These are phyloP conservation scores for Sugiyamaella grinbergsii DNA, from an alignment of 1,139 yeast species.

Conservation along the genomic window DNA sequence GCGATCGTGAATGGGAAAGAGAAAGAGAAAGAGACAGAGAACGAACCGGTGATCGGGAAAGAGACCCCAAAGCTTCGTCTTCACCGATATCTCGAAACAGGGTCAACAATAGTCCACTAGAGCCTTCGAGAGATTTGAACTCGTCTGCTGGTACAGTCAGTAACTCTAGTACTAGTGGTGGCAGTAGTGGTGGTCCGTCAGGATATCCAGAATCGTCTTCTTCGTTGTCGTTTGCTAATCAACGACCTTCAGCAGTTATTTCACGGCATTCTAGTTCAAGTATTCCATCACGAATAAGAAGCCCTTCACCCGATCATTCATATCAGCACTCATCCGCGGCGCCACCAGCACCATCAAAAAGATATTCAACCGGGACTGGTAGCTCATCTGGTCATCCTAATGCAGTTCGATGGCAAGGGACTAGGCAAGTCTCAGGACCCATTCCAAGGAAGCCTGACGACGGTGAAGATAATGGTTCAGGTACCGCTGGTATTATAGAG, in stretches of 20 bases:
- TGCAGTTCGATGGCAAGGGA: slow-evolving; percentile 13
- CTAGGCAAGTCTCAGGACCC: slow-evolving; percentile 9
- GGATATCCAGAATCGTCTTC: slow-evolving; percentile 18
- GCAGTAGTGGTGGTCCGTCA: neutral
- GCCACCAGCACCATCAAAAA: neutral
- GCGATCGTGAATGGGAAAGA: slow-evolving; percentile 6
- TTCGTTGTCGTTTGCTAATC: slow-evolving; percentile 5
- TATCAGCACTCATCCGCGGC: slow-evolving; percentile 2
- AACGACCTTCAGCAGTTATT: slow-evolving; percentile 5
- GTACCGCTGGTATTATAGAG: neutral
- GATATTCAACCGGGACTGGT: slow-evolving; percentile 9
- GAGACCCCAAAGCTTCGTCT: slow-evolving; percentile 21
- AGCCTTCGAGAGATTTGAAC: neutral
- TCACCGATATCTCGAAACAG: neutral
- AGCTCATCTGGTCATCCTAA: neutral
- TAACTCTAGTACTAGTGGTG: neutral
- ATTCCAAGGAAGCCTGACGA: slow-evolving; percentile 1
- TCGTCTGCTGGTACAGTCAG: neutral
- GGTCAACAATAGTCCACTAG: neutral
- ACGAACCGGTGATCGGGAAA: slow-evolving; percentile 22
- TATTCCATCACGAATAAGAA: slow-evolving; percentile 8
- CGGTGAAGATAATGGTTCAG: slow-evolving; percentile 1
- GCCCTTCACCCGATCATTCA: slow-evolving; percentile 14
- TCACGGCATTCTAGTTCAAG: slow-evolving; percentile 14
- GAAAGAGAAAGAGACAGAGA: slow-evolving; percentile 13